A percentile compares a stretch with the other conserved stretches of the same genome.
Evolutionary conservation across 768 basidiomycete genomes (phyloP).

Genomic region (Butyriboletus loyo): DNA sequence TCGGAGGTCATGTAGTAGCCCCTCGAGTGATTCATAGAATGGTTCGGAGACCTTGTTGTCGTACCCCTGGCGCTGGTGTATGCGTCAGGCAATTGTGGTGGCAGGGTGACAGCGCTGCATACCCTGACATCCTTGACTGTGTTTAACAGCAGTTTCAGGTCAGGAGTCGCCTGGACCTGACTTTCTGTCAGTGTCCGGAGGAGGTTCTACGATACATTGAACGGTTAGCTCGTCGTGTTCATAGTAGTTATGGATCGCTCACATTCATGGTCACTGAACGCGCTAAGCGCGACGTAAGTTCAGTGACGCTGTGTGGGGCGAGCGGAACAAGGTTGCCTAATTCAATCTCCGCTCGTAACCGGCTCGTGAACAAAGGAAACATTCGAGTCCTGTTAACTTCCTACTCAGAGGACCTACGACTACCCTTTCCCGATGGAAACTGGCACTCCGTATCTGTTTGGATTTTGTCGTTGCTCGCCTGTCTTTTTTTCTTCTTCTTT

Average conservation of each 20-base stretch:
- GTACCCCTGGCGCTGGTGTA: conserved; percentile 42
- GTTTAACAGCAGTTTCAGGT: conserved; percentile 78
- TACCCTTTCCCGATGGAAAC: not conserved
- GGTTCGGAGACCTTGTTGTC: conserved; percentile 78
- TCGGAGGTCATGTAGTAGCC: conserved; percentile 80
- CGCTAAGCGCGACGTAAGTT: conserved; percentile 26
- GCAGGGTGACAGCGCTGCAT: conserved; percentile 36
- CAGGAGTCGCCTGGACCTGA: conserved; percentile 60
- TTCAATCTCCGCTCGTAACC: conserved; percentile 30
- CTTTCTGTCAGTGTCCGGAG: conserved; percentile 82
- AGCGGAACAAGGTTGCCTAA: conserved; percentile 30
- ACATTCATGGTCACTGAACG: conserved; percentile 29
- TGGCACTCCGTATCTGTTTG: not conserved
- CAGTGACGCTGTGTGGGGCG: conserved; percentile 31
- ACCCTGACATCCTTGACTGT: conserved; percentile 89
- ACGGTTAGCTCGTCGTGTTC: not conserved
- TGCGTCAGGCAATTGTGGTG: conserved; percentile 19
- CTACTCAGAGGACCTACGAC: not conserved
- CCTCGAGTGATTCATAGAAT: conserved; percentile 93
- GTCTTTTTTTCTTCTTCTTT: too few species aligned
- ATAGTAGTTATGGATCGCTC: not conserved
- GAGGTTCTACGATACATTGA: conserved; percentile 60
- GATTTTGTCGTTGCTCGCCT: too few species aligned
- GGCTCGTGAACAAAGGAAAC: not conserved
- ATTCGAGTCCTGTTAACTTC: not conserved